phyloP scores from a whole-genome alignment of 164 flowering plant species.

The Annona squamosa region DNA sequence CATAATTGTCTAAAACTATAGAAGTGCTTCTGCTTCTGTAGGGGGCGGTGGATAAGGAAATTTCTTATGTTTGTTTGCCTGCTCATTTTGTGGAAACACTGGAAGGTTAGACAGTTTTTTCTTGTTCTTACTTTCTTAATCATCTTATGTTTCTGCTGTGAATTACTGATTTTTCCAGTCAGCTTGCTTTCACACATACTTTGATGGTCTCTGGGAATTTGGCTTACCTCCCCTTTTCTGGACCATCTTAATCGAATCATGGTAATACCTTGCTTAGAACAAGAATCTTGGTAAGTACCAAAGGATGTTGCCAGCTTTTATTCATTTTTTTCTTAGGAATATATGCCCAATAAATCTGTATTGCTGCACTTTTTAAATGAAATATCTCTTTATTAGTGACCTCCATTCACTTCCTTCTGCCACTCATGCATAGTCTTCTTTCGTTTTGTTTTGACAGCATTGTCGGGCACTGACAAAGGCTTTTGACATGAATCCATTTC shows the following conservation, averaged over 20 bases:
- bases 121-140: background rate
- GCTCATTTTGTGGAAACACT: conserved; percentile 60
- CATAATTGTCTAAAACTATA: background rate
- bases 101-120: conserved; percentile 33
- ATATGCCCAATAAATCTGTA: no score
- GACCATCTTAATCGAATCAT: background rate
- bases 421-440: no score
- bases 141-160: background rate
- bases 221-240: background rate
- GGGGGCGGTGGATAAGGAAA: conserved; percentile 50
- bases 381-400: no score
- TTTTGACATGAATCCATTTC: conserved; percentile 73
- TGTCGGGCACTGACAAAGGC: conserved; percentile 65
- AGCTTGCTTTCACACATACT: background rate
- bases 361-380: no score
- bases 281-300: no score
- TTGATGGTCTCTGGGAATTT: background rate
- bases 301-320: no score
- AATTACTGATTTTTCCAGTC: background rate
- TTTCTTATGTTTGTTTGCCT: conserved; percentile 44
- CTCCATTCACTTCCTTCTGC: no score
- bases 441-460: conserved; percentile 29
- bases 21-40: conserved; percentile 5
- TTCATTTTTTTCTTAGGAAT: no score
- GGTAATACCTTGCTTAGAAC: no score